phyloP scores from a whole-genome alignment of 1,139 yeast species.

The Candida neerlandica region DNA sequence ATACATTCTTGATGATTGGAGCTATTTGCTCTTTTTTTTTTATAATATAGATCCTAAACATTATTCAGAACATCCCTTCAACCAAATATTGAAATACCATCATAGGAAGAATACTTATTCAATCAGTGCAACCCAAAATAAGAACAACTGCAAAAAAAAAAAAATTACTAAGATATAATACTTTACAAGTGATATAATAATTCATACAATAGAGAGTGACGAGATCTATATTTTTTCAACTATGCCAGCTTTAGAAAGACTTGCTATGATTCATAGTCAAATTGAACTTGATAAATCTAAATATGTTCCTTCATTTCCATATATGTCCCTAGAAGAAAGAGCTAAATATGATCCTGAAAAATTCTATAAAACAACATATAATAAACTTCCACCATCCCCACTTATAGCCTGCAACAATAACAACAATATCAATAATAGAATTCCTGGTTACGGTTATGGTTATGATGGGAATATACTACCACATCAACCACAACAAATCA shows the following conservation, averaged over 20 bases:
- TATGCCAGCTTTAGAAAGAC: constrained; percentile 18
- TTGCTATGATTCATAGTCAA: constrained; percentile 24
- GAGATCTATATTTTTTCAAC: no score
- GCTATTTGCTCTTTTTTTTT: no score
- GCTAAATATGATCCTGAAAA: constrained; percentile 13
- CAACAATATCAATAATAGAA: no score
- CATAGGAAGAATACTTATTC: no score
- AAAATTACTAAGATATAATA: neutral
- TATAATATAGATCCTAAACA: no score
- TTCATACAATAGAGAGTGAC: no score
- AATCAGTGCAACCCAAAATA: no score
- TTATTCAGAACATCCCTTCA: no score
- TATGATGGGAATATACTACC: neutral
- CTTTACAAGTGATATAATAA: no score
- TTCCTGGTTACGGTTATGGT: no score
- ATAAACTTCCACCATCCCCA: neutral
- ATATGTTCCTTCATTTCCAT: constrained; percentile 22
- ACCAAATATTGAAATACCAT: no score
- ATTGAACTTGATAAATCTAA: constrained; percentile 11
- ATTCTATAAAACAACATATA: neutral
- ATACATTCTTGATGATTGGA: no score
- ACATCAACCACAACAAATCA: neutral
- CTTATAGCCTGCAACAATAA: neutral
- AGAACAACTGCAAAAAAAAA: neutral
- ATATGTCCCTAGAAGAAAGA: constrained; percentile 19